Percentiles rank a stretch among this genome's conserved stretches.
Conservation (phyloP, 2,329 filamentous ascomycete genomes). For the Alternaria burnsii region DNA sequence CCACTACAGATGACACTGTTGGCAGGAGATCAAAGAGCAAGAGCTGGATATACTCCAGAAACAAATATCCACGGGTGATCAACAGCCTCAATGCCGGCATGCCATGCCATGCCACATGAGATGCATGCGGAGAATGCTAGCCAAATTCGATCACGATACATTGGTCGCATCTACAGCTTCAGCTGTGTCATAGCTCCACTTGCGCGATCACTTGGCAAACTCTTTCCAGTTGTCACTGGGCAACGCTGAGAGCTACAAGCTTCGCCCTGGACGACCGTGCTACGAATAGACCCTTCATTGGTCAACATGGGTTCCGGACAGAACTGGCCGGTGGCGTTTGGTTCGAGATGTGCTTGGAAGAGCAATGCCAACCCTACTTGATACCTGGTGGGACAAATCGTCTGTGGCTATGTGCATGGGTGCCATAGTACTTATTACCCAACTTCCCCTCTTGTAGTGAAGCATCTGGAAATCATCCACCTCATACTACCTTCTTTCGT, state of each 20-base stretch:
- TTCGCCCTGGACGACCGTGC: conserved; percentile 24
- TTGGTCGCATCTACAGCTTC: conserved; percentile 22
- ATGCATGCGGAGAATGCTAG: conserved; percentile 23
- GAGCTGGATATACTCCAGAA: neutral
- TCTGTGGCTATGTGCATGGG: conserved; percentile 14
- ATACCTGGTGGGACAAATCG: neutral
- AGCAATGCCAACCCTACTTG: conserved; percentile 19
- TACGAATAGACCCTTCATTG: conserved; percentile 23
- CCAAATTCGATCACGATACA: conserved; percentile 21
- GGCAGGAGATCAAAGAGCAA: conserved; percentile 1
- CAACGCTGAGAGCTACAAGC: conserved; percentile 20
- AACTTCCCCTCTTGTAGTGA: conserved; percentile 19
- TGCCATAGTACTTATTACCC: conserved; percentile 28
- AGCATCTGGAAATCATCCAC: conserved; percentile 4
- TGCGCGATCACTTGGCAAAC: conserved; percentile 29
- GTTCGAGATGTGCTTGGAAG: conserved; percentile 20
- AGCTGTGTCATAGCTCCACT: conserved; percentile 31
- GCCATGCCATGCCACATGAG: conserved; percentile 13
- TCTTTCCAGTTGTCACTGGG: conserved; percentile 28
- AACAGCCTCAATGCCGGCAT: conserved; percentile 25
- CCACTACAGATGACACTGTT: neutral
- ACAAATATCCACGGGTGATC: neutral
- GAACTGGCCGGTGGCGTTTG: conserved; percentile 16
- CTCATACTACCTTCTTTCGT: neutral
- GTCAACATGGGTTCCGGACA: conserved; percentile 17